A percentile compares a stretch with the other conserved stretches of the same genome.
Conservation (phyloP, 2,329 filamentous ascomycete species). For the Westerdykella ornata region DNA sequence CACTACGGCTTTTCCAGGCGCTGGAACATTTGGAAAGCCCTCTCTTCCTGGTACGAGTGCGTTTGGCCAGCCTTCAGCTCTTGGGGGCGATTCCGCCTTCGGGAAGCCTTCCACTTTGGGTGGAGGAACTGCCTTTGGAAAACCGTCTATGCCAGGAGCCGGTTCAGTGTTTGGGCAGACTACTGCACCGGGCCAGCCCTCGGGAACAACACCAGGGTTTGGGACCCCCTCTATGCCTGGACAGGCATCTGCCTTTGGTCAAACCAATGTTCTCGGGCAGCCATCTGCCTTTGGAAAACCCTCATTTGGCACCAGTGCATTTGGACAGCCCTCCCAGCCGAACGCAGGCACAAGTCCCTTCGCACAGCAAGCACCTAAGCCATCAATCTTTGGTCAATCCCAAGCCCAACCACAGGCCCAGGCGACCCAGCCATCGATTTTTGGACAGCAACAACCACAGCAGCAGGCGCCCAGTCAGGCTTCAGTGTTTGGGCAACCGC, state of each 20-base stretch:
- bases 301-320: constrained; percentile 30
- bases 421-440: constrained; percentile 1
- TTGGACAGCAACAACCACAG: constrained; percentile 6
- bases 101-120: constrained; percentile 26
- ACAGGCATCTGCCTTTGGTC: constrained; percentile 29
- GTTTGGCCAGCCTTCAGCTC: constrained; percentile 38
- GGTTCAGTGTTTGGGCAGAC: constrained; percentile 26
- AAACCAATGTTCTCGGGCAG: constrained; percentile 22
- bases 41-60: constrained; percentile 22
- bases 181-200: constrained; percentile 9
- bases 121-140: constrained; percentile 14
- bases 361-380: constrained; percentile 17
- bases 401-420: constrained; percentile 18
- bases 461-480: constrained; percentile 10
- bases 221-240: constrained; percentile 27
- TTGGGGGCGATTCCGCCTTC: constrained; percentile 13
- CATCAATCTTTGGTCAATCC: constrained; percentile 21
- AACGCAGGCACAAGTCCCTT: constrained; percentile 27
- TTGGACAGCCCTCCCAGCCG: constrained; percentile 42
- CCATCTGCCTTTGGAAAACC: constrained; percentile 40
- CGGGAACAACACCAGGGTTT: constrained; percentile 27
- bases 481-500: constrained; percentile 18
- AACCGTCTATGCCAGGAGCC: constrained; percentile 11
- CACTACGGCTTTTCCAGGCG: constrained; percentile 6
- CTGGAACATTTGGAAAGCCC: constrained; percentile 37